These are phyloP conservation scores for Ceratocystis huliohia DNA, from an alignment of 2,329 filamentous ascomycete species.

Conservation along the genomic window DNA sequence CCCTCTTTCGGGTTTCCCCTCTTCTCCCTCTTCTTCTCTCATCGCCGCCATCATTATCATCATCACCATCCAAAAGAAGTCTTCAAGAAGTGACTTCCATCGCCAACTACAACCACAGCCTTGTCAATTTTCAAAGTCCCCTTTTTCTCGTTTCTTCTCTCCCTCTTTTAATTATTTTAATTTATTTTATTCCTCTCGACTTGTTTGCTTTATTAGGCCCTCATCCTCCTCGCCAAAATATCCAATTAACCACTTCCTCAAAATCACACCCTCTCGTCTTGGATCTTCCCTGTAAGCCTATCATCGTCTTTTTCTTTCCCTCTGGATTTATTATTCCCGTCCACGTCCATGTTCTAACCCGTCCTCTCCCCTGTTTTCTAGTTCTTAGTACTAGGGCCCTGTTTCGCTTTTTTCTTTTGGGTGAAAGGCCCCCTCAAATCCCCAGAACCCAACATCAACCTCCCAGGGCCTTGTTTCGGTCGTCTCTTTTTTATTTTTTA, in stretches of 20 bases:
- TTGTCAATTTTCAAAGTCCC: neutral
- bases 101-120: neutral
- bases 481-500: neutral
- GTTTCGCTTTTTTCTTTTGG: neutral
- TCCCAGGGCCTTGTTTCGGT: neutral
- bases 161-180: neutral
- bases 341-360: neutral
- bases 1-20: neutral
- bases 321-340: neutral
- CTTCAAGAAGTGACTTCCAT: neutral
- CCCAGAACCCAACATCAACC: neutral
- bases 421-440: neutral
- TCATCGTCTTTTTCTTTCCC: neutral
- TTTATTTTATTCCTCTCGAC: neutral
- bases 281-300: conserved; percentile 5
- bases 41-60: neutral
- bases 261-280: conserved; percentile 3
- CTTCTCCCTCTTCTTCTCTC: neutral
- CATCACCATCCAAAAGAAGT: neutral
- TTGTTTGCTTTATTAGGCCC: neutral
- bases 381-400: neutral
- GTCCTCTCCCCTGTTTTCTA: neutral
- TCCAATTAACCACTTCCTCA: conserved; percentile 1
- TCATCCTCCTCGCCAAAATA: neutral
- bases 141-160: neutral